Percentiles rank a stretch among this genome's conserved stretches.
phyloP scores from a whole-genome alignment of 2,329 filamentous ascomycete genomes.

The Botrytis hyacinthi region DNA sequence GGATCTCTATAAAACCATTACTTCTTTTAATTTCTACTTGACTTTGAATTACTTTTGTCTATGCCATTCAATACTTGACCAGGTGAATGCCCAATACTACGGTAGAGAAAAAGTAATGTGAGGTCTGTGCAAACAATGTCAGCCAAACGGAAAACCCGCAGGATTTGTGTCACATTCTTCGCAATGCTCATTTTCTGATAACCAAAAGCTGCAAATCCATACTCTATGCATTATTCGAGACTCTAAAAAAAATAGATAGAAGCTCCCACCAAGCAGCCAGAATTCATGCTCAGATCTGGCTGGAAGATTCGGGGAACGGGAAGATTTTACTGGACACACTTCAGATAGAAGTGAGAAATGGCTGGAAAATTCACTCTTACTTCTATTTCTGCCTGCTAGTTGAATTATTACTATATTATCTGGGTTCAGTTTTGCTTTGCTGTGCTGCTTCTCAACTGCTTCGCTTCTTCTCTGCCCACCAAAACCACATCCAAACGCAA shows the following conservation, averaged over 20 bases:
- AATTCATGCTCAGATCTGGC: background rate
- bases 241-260: background rate
- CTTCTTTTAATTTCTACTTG: background rate
- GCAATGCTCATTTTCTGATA: background rate
- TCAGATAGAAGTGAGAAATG: background rate
- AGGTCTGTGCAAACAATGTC: background rate
- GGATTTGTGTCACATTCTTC: background rate
- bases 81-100: background rate
- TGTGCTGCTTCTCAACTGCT: background rate
- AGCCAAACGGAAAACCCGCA: background rate
- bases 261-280: background rate
- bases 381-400: background rate
- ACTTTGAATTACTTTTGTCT: background rate
- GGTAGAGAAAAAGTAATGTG: background rate
- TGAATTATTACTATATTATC: background rate
- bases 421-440: background rate
- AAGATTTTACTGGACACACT: background rate
- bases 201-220: background rate
- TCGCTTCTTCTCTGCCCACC: background rate
- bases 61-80: background rate
- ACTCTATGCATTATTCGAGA: background rate
- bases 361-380: background rate
- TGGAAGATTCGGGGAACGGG: background rate
- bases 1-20: background rate
- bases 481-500: background rate